phyloP scores from a whole-genome alignment of 805 yeast species.

The Debaryomyces castellii region DNA sequence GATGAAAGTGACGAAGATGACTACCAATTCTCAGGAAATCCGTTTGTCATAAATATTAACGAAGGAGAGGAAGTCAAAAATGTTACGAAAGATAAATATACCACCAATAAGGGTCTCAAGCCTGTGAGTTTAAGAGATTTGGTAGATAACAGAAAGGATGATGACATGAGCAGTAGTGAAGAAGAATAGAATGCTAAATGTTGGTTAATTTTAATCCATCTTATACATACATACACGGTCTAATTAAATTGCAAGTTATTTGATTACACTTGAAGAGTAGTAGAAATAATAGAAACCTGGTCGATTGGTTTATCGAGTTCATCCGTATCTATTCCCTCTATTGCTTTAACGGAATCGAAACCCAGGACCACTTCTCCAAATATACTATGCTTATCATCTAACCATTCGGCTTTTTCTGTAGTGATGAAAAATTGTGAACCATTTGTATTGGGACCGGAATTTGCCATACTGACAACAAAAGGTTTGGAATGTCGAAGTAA shows the following conservation, averaged over 20 bases:
- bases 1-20: conserved; percentile 27
- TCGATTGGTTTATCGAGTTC: conserved; percentile 18
- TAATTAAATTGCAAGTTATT: neutral
- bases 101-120: conserved; percentile 11
- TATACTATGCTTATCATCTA: conserved; percentile 23
- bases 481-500: conserved; percentile 25
- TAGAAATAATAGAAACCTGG: conserved; percentile 20
- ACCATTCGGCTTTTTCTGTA: conserved; percentile 18
- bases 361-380: conserved; percentile 26
- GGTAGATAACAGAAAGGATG: conserved; percentile 28
- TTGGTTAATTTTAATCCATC: too few species aligned
- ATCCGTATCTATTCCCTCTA: conserved; percentile 20
- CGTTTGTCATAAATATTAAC: conserved; percentile 24
- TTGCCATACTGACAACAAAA: conserved; percentile 64
- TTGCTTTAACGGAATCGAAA: conserved; percentile 16
- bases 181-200: neutral
- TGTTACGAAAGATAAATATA: conserved; percentile 1
- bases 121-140: conserved; percentile 43
- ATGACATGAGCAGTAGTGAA: conserved; percentile 19
- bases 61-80: conserved; percentile 11
- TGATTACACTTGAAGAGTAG: conserved; percentile 9
- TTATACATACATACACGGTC: neutral
- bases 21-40: conserved; percentile 19
- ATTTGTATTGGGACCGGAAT: conserved; percentile 48
- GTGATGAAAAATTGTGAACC: conserved; percentile 48